phyloP scores from a whole-genome alignment of 495 filamentous ascomycete genomes.

The Penicillium roqueforti region DNA sequence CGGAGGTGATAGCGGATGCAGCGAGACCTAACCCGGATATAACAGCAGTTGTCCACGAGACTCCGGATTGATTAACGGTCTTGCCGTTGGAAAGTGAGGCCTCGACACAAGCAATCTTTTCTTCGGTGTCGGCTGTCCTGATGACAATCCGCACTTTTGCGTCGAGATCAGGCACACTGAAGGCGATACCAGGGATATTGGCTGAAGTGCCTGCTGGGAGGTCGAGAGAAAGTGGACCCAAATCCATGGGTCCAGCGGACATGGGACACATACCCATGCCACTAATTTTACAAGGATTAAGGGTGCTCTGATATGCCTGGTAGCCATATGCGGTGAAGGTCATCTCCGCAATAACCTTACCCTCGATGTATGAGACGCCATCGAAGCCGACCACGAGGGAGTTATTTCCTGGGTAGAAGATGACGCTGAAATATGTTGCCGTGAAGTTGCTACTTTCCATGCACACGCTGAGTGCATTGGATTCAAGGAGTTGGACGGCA shows the following conservation, averaged over 20 bases:
- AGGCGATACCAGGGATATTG: constrained; percentile 77
- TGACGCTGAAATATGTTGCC: constrained; percentile 76
- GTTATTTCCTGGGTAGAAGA: constrained; percentile 71
- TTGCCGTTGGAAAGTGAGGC: constrained; percentile 88
- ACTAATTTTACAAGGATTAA: constrained; percentile 72
- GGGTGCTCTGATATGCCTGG: constrained; percentile 52
- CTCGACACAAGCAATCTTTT: constrained; percentile 80
- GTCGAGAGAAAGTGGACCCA: constrained; percentile 60
- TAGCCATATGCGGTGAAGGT: constrained; percentile 79
- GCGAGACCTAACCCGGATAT: constrained; percentile 81
- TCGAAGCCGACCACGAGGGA: constrained; percentile 71
- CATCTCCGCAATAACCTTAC: constrained; percentile 77
- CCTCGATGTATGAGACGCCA: constrained; percentile 79
- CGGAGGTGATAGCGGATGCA: constrained; percentile 76
- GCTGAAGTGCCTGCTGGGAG: constrained; percentile 53
- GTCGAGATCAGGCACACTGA: constrained; percentile 88
- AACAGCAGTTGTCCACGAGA: constrained; percentile 84
- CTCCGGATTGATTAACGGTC: constrained; percentile 83
- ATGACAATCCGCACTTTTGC: constrained; percentile 79
- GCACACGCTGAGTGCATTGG: constrained; percentile 74
- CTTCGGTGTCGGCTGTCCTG: constrained; percentile 56
- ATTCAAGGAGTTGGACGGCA: constrained; percentile 53
- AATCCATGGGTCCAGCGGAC: constrained; percentile 75
- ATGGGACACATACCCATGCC: constrained; percentile 88
- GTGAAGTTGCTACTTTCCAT: constrained; percentile 75